phyloP scores from a whole-genome alignment of 179 eudicot genomes.

The Spinacia oleracea region DNA sequence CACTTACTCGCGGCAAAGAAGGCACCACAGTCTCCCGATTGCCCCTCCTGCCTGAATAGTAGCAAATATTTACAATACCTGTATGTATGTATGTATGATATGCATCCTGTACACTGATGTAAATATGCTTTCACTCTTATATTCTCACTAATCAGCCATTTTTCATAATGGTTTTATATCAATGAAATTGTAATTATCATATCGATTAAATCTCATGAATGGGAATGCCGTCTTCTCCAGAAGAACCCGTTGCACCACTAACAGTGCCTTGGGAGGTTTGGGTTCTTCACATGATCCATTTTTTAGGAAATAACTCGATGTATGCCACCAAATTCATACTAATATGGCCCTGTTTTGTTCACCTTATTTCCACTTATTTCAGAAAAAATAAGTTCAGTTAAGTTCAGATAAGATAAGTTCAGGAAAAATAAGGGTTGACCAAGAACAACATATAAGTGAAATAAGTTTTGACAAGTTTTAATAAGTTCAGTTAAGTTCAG shows the following conservation, averaged over 20 bases:
- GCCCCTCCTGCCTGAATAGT: constrained; percentile 75
- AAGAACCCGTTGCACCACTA: background rate
- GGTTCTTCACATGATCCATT: too few species aligned
- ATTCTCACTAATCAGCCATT: constrained; percentile 10
- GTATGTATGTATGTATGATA: constrained; percentile 25
- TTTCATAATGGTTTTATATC: constrained; percentile 10
- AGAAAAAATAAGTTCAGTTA: too few species aligned
- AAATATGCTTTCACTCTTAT: constrained; percentile 11
- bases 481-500: too few species aligned
- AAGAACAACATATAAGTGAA: too few species aligned
- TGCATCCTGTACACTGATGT: constrained; percentile 37
- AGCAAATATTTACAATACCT: constrained; percentile 17
- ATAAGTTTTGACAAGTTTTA: too few species aligned
- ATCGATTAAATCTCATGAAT: background rate
- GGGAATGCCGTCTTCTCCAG: background rate
- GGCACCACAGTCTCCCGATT: constrained; percentile 50
- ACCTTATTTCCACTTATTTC: too few species aligned
- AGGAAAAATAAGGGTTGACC: too few species aligned
- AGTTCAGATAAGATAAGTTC: too few species aligned
- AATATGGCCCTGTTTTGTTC: too few species aligned
- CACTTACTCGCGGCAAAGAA: constrained; percentile 29
- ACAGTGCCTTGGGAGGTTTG: too few species aligned
- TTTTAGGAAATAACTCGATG: too few species aligned
- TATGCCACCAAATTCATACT: background rate
- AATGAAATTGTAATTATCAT: constrained; percentile 17